Conservation (phyloP, 306 rosid species). For the Trifolium dubium region DNA sequence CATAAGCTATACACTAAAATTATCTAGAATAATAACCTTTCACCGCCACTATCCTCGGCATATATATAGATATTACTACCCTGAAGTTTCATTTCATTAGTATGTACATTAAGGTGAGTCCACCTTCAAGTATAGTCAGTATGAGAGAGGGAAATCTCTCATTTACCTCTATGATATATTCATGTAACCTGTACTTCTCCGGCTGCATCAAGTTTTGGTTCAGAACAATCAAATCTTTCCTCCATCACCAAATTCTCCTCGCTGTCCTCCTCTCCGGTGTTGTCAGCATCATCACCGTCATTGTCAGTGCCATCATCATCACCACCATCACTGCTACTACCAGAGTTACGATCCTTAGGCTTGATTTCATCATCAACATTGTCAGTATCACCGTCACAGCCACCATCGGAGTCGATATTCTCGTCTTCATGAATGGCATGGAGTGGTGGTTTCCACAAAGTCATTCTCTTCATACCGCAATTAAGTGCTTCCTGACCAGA, state of each 20-base stretch:
- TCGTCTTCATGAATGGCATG: conserved; percentile 47
- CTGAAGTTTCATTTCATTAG: conserved; percentile 38
- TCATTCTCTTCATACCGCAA: conserved; percentile 28
- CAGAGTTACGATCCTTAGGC: conserved; percentile 34
- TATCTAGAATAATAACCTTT: conserved; percentile 34
- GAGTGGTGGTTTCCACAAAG: conserved; percentile 42
- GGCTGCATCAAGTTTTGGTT: conserved; percentile 48
- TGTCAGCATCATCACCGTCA: conserved; percentile 9
- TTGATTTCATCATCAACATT: conserved; percentile 26
- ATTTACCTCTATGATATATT: conserved; percentile 37
- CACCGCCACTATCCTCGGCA: conserved; percentile 38
- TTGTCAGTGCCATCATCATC: neutral
- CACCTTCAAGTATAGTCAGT: conserved; percentile 32
- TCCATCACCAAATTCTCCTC: conserved; percentile 29
- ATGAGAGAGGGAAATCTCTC: conserved; percentile 36
- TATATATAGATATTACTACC: conserved; percentile 42
- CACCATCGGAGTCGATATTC: conserved; percentile 35
- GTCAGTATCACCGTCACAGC: conserved; percentile 33
- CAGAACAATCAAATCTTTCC: conserved; percentile 46
- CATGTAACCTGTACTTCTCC: conserved; percentile 42
- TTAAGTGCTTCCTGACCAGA: neutral
- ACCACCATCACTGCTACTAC: conserved; percentile 18
- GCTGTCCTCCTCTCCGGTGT: conserved; percentile 35
- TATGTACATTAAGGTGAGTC: conserved; percentile 51
- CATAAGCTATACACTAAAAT: conserved; percentile 60